Conservation (phyloP, 2,329 filamentous ascomycete genomes). For the Orbilia brochopaga region DNA sequence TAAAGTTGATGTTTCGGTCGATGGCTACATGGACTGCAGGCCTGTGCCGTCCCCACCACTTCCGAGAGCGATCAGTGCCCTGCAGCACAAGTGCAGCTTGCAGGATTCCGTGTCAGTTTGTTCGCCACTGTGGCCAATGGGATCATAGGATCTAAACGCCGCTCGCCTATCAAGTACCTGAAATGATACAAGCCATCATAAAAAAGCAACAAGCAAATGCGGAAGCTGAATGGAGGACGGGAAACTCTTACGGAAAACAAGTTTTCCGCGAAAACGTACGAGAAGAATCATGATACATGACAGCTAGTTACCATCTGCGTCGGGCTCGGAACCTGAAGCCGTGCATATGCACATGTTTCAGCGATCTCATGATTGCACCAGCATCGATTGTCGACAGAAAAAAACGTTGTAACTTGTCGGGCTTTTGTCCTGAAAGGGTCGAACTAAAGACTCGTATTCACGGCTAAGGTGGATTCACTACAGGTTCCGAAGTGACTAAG, state of each 20-base stretch:
- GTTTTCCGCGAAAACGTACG: too few relatives aligned
- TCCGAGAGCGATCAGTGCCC: constrained; percentile 7
- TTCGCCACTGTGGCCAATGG: background rate
- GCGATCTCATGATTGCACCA: background rate
- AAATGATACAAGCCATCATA: background rate
- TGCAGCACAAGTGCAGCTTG: background rate
- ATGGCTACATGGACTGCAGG: background rate
- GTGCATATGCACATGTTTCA: too few relatives aligned
- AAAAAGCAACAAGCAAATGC: background rate
- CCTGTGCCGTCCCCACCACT: background rate
- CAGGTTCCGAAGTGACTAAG: background rate
- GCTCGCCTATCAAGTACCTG: background rate
- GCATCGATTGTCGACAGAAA: background rate
- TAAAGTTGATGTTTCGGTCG: background rate
- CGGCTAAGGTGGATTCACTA: background rate
- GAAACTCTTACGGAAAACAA: background rate
- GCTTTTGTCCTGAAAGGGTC: background rate
- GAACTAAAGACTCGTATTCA: background rate
- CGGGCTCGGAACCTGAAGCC: background rate
- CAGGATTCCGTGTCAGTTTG: background rate
- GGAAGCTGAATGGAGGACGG: constrained; percentile 1
- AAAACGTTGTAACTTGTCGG: background rate
- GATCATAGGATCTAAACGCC: background rate
- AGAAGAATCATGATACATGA: background rate
- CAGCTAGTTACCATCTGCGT: background rate